Percentiles rank a stretch among this genome's conserved stretches.
Evolutionary conservation across 805 yeast species (phyloP).

Genomic region (Saturnispora galanensis): DNA sequence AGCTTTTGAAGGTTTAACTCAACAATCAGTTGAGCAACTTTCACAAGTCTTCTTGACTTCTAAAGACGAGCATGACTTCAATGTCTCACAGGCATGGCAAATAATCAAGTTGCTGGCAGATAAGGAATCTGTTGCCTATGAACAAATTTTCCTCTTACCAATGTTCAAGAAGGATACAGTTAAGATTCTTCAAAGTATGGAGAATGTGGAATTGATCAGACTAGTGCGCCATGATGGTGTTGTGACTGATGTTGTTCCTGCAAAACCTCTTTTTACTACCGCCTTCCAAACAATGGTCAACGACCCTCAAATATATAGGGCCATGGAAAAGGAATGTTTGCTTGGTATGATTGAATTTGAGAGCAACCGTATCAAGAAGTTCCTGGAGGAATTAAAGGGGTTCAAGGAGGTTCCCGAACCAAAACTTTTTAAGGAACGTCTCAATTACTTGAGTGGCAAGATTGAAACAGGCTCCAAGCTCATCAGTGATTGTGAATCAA

Average conservation of each 20-base stretch:
- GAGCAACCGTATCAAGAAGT: constrained; percentile 46
- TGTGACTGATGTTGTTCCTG: constrained; percentile 54
- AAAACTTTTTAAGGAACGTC: constrained; percentile 49
- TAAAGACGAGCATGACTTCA: constrained; percentile 37
- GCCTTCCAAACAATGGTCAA: constrained; percentile 62
- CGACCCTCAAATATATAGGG: constrained; percentile 45
- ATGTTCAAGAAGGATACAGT: constrained; percentile 49
- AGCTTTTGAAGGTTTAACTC: constrained; percentile 71
- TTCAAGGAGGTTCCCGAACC: constrained; percentile 42
- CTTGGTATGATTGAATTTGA: constrained; percentile 48
- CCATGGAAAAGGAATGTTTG: constrained; percentile 56
- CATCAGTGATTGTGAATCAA: constrained; percentile 38
- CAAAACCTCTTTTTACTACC: constrained; percentile 74
- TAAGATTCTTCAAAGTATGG: constrained; percentile 57
- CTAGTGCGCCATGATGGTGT: constrained; percentile 73
- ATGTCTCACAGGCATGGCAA: constrained; percentile 81
- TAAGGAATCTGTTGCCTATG: constrained; percentile 35
- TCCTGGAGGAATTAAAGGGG: constrained; percentile 64
- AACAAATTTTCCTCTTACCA: constrained; percentile 46
- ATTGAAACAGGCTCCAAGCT: constrained; percentile 49
- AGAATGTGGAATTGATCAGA: constrained; percentile 66
- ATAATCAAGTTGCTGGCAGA: constrained; percentile 56
- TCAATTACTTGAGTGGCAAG: constrained; percentile 58
- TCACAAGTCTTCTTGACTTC: constrained; percentile 61
- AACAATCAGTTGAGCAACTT: constrained; percentile 80